These are phyloP conservation scores for Cymbidium sinense DNA, from an alignment of 106 monocot genomes.

Conservation along the genomic window DNA sequence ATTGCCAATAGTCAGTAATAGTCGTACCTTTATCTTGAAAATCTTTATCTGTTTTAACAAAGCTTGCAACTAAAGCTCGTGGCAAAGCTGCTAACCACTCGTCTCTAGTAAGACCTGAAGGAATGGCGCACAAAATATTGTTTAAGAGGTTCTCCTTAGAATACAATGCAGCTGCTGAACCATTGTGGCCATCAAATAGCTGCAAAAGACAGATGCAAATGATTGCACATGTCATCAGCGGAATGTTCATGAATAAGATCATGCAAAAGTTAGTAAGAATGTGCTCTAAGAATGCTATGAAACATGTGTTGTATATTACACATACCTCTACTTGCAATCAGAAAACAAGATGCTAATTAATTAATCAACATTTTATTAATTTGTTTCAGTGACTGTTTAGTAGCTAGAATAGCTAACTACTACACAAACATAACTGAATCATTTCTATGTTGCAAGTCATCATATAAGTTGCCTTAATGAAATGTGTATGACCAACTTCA, in stretches of 20 bases:
- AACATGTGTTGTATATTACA: not conserved
- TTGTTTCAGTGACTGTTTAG: not conserved
- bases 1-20: not conserved
- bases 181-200: constrained; percentile 98
- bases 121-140: constrained; percentile 77
- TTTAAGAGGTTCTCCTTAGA: constrained; percentile 74
- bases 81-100: constrained; percentile 90
- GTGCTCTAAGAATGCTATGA: not conserved
- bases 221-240: not conserved
- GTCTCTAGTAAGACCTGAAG: constrained; percentile 66
- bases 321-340: not conserved
- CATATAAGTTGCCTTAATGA: no score
- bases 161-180: constrained; percentile 81
- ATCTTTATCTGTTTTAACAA: constrained; percentile 97
- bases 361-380: not conserved
- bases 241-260: not conserved
- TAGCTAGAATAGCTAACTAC: not conserved
- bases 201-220: constrained; percentile 20
- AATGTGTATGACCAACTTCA: no score
- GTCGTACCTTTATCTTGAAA: constrained; percentile 66
- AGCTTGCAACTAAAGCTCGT: constrained; percentile 86
- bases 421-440: no score
- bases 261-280: not conserved
- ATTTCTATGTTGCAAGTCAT: no score
- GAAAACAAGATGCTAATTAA: not conserved